Evolutionary conservation across 208 protist genomes (phyloP).

Genomic region (Spironucleus salmonicida): DNA sequence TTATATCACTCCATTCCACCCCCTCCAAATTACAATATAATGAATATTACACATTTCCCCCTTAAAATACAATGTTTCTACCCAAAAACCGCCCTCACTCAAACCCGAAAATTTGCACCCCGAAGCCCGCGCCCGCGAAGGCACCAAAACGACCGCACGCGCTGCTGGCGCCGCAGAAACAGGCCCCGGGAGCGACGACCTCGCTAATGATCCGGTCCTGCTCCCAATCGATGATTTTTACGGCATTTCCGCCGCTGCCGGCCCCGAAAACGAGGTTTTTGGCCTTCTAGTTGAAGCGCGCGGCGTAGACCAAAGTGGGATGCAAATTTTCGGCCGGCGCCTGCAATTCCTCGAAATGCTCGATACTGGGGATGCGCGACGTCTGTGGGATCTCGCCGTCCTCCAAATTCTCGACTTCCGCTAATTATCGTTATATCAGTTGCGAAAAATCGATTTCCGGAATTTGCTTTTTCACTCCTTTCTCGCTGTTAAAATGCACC

Average conservation of each 20-base stretch:
- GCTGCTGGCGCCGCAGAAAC: background rate
- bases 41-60: too few species aligned
- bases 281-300: background rate
- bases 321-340: background rate
- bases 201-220: constrained; percentile 17
- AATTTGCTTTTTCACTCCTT: background rate
- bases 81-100: too few species aligned
- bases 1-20: too few species aligned
- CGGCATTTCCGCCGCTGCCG: constrained; percentile 44
- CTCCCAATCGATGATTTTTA: constrained; percentile 38
- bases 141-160: background rate
- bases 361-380: background rate
- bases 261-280: constrained; percentile 36
- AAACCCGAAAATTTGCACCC: too few species aligned
- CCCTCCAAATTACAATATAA: too few species aligned
- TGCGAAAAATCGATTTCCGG: background rate
- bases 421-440: too few species aligned
- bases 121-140: background rate
- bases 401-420: too few species aligned
- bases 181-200: background rate
- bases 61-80: too few species aligned
- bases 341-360: background rate
- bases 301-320: constrained; percentile 29
- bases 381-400: too few species aligned
- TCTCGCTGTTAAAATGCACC: background rate